phyloP scores from a whole-genome alignment of 495 filamentous ascomycete species.

The Aspergillus steynii region DNA sequence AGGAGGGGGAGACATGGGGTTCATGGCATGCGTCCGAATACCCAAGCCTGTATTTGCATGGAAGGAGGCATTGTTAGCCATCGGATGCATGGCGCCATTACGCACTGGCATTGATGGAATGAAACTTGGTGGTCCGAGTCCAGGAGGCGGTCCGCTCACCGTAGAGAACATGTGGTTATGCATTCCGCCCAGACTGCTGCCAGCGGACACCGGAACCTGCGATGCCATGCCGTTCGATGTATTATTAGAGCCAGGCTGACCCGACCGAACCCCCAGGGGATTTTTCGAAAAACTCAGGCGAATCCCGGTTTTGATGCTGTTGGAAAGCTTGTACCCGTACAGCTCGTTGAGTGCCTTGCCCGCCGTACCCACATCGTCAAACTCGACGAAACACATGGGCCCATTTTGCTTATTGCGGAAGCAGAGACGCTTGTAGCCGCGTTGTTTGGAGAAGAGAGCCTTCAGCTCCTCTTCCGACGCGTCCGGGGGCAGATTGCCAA shows the following conservation, averaged over 20 bases:
- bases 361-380: conserved; percentile 91
- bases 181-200: conserved; percentile 56
- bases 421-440: conserved; percentile 93
- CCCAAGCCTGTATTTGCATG: conserved; percentile 46
- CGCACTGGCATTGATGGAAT: conserved; percentile 40
- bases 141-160: conserved; percentile 74
- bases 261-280: conserved; percentile 86
- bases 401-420: conserved; percentile 98
- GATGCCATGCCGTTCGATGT: conserved; percentile 50
- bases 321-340: conserved; percentile 85
- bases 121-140: conserved; percentile 71
- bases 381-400: conserved; percentile 99
- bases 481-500: conserved; percentile 91
- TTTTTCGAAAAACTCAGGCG: conserved; percentile 99
- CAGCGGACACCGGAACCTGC: conserved; percentile 46
- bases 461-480: conserved; percentile 97
- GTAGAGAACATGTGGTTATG: conserved; percentile 65
- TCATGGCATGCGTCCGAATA: conserved; percentile 43
- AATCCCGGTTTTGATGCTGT: conserved; percentile 94
- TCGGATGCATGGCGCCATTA: conserved; percentile 35
- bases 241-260: conserved; percentile 60
- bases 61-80: conserved; percentile 39
- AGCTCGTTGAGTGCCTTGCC: conserved; percentile 91
- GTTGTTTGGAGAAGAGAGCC: conserved; percentile 88
- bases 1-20: conserved; percentile 43